Percentiles rank a stretch among this genome's conserved stretches.
Conservation (phyloP, 1,284 basidiomycete genomes). For the Amylostereum areolatum region DNA sequence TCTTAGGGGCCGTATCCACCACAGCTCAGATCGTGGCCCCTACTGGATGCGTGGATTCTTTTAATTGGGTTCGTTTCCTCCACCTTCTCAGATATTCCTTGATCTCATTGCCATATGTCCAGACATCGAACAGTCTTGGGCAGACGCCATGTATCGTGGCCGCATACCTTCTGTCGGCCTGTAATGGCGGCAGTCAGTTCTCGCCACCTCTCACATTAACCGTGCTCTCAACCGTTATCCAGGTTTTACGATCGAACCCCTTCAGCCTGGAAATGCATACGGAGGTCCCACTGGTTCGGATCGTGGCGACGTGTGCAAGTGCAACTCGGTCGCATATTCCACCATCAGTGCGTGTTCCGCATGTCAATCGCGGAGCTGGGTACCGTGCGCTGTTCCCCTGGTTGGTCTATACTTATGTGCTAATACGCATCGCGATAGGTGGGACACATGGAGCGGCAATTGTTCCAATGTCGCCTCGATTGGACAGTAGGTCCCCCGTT, state of each 20-base stretch:
- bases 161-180: slow-evolving; percentile 4
- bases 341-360: background rate
- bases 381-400: background rate
- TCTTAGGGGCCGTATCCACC: no score
- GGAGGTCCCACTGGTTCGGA: background rate
- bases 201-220: no score
- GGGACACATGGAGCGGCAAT: no score
- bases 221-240: no score
- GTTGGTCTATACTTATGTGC: no score
- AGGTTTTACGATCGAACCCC: background rate
- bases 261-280: background rate
- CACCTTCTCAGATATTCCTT: background rate
- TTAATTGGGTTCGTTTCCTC: slow-evolving; percentile 8
- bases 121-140: slow-evolving; percentile 9
- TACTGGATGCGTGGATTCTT: background rate
- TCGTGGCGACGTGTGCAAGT: slow-evolving; percentile 3
- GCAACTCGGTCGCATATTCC: slow-evolving; percentile 2
- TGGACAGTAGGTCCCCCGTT: no score
- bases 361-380: background rate
- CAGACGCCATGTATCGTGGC: slow-evolving; percentile 8
- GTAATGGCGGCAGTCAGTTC: slow-evolving; percentile 2
- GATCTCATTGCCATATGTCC: no score
- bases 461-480: no score
- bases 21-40: slow-evolving; percentile 3
- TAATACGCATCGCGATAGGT: no score